Conservation (phyloP, 2,329 filamentous ascomycete genomes). For the Fusarium verrucosum region DNA sequence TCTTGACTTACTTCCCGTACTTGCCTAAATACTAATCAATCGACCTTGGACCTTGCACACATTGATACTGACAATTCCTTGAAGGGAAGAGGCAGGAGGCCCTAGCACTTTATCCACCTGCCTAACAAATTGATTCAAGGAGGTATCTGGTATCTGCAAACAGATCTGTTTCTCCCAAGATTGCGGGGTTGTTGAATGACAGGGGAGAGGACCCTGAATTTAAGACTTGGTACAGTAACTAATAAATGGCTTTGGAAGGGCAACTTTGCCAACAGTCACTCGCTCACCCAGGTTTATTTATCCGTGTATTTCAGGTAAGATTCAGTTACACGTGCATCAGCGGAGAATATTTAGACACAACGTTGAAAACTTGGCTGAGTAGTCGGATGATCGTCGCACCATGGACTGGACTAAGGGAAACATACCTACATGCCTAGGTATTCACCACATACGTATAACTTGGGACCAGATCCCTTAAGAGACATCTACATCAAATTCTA, state of each 20-base stretch:
- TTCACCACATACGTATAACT: background rate
- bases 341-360: background rate
- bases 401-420: too few relatives aligned
- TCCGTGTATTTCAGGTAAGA: background rate
- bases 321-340: too few relatives aligned
- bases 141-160: background rate
- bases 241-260: background rate
- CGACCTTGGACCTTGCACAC: too few relatives aligned
- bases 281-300: background rate
- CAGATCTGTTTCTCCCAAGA: background rate
- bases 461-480: background rate
- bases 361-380: background rate
- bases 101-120: background rate
- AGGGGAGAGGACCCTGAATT: constrained; percentile 21
- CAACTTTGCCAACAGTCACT: background rate
- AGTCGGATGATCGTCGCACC: background rate
- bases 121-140: background rate
- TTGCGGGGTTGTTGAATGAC: constrained; percentile 7
- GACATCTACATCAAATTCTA: constrained; percentile 14
- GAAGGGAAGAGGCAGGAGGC: background rate
- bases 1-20: background rate
- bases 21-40: too few relatives aligned
- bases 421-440: too few relatives aligned
- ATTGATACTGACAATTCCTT: constrained; percentile 19
- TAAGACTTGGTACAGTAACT: background rate